These are phyloP conservation scores for Massospora cicadina DNA, from an alignment of 371 early-diverging fungal genomes.

Conservation along the genomic window DNA sequence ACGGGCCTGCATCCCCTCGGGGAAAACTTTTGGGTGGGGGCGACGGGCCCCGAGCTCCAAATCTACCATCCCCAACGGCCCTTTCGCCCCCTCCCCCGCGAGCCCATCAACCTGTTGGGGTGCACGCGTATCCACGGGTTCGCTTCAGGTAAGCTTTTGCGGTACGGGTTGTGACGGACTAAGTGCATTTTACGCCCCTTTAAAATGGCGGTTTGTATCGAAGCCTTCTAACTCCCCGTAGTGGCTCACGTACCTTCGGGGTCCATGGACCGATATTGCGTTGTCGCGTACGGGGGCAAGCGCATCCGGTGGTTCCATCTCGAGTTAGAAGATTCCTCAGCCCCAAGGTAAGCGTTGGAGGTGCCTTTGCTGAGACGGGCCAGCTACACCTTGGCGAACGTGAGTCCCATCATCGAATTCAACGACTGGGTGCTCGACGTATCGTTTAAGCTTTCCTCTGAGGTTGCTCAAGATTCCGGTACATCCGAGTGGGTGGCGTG, in stretches of 20 bases:
- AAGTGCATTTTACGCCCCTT: background rate
- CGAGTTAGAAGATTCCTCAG: background rate
- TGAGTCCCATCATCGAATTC: background rate
- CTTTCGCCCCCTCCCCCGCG: background rate
- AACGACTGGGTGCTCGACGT: background rate
- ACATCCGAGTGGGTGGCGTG: no score
- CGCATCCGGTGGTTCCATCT: background rate
- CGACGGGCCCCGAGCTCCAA: background rate
- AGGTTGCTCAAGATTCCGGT: no score
- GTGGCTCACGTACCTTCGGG: background rate
- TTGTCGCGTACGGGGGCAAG: background rate
- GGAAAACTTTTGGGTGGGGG: background rate
- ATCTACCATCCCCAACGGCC: background rate
- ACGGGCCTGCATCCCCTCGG: background rate
- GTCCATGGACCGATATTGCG: background rate
- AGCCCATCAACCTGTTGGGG: background rate
- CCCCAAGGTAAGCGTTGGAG: background rate
- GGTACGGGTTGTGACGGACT: background rate
- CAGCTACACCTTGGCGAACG: background rate
- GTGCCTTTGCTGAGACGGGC: background rate
- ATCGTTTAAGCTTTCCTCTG: background rate
- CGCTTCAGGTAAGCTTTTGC: background rate
- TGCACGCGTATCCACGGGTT: background rate
- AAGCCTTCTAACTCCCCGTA: background rate
- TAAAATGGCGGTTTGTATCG: background rate